Base-by-base conservation (phyloP, 805 yeast species). In the Candida nanaspora region DNA sequence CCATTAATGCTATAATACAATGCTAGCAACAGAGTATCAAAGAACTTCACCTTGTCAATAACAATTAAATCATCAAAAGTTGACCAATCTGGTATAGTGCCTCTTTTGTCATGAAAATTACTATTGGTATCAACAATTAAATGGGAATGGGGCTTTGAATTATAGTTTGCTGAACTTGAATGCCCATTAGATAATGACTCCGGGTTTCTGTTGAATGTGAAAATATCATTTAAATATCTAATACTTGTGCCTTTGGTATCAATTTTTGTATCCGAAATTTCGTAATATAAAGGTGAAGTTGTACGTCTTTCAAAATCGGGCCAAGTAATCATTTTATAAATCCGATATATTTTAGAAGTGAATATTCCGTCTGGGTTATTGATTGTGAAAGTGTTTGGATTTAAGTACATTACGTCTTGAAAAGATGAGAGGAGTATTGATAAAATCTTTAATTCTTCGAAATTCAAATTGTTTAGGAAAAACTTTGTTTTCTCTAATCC, bases 271-370 rank as follows among this genome's bases (percentile, higher is more conserved):
- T 84, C n/a, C 6, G 22, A 9, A 44, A 84, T 76, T 14, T 72
- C 69, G 55, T 80, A 84, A 49, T 70, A 79, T 26, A 62, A 61
- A 5, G 91, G 89, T 1, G 80, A 71, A 2, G 86, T 82, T 8
- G 86, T 76, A 42, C 91, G 68, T 53, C 77, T 72, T 91, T 91
- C 84, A 56, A 76, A 84, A 59, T 84, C 94, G 2, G 89, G 87
- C 86, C 89, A 84, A 29, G 72, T 49, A 15, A 76, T 56, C 44
- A 72, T 51, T 40, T 79, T 76, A 38, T 62, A 56, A n/a, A 64
- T 52, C 9, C 44, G 42, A 59, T 72, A 83, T 2, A 82, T 79
- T 40, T 74, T 74, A 14, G 66, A 53, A 5, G 60, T 59, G 51
- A 84, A 80, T 11, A 82, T 52, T 21, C 57, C 53, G 45, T 75